Conservation (phyloP, 306 rosid species). For the Canavalia gladiata region DNA sequence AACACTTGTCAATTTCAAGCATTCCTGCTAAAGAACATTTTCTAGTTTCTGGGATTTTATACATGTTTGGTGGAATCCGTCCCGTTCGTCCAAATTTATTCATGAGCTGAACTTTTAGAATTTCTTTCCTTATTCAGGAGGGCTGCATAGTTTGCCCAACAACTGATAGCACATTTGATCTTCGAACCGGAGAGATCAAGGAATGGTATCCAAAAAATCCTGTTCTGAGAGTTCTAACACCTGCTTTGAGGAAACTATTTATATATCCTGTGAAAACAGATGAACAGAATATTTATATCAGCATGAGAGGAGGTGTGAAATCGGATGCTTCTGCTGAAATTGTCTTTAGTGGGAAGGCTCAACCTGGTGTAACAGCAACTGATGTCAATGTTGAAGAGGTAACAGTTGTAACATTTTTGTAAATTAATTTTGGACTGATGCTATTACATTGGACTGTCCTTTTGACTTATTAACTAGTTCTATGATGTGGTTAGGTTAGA, state of each 20-base stretch:
- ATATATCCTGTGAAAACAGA: constrained; percentile 81
- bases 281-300: constrained; percentile 81
- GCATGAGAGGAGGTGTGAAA: constrained; percentile 55
- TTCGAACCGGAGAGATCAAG: constrained; percentile 68
- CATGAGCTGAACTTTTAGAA: neutral
- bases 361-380: constrained; percentile 83
- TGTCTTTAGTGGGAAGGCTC: constrained; percentile 90
- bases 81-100: neutral
- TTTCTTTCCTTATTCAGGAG: constrained; percentile 61
- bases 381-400: constrained; percentile 96
- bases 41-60: neutral
- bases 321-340: constrained; percentile 82
- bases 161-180: constrained; percentile 97
- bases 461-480: constrained; percentile 23
- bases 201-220: constrained; percentile 99
- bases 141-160: constrained; percentile 94
- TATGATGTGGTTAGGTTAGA: constrained; percentile 63
- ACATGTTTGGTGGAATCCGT: neutral
- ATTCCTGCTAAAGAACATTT: too few species aligned
- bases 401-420: constrained; percentile 15
- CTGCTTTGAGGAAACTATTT: constrained; percentile 78
- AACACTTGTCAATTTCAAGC: too few species aligned
- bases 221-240: constrained; percentile 84
- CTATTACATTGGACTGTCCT: neutral
- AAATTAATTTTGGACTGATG: neutral